Evolutionary conservation across 441 rosid genomes (phyloP).

Genomic region (Cnidoscolus chayamansa): DNA sequence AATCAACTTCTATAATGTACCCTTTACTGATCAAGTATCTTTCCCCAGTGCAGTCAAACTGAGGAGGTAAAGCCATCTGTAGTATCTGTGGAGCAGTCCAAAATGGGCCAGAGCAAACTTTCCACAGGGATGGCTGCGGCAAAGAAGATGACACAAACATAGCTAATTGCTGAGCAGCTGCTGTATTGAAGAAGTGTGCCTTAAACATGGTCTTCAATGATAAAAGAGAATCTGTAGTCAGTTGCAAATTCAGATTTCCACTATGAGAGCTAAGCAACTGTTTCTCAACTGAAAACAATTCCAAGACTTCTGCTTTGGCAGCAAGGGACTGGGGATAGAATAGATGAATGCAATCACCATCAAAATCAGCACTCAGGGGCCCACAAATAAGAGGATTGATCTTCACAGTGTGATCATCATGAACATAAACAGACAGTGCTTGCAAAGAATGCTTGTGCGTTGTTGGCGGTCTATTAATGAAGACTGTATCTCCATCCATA

Average conservation of each 20-base stretch:
- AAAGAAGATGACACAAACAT: constrained; percentile 61
- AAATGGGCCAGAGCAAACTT: constrained; percentile 41
- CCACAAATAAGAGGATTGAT: constrained; percentile 90
- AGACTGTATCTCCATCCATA: constrained; percentile 92
- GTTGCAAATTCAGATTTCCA: constrained; percentile 74
- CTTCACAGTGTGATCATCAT: constrained; percentile 90
- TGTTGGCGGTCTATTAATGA: constrained; percentile 91
- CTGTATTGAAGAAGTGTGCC: constrained; percentile 44
- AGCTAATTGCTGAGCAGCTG: constrained; percentile 65
- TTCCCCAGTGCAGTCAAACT: constrained; percentile 56
- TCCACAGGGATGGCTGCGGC: constrained; percentile 63
- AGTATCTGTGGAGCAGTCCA: constrained; percentile 81
- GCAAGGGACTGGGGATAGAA: constrained; percentile 88
- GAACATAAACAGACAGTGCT: constrained; percentile 85
- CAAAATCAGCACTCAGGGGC: constrained; percentile 93
- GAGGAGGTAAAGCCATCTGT: constrained; percentile 64
- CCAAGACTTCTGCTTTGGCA: constrained; percentile 91
- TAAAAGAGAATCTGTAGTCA: constrained; percentile 67
- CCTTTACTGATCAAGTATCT: constrained; percentile 51
- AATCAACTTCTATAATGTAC: constrained; percentile 49
- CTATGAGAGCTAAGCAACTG: constrained; percentile 90
- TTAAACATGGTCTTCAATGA: constrained; percentile 63
- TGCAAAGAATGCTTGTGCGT: constrained; percentile 93
- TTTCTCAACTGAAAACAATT: constrained; percentile 87
- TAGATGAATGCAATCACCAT: constrained; percentile 87